phyloP scores from a whole-genome alignment of 371 early-diverging fungal species.

The Quaeritorhiza haematococci region DNA sequence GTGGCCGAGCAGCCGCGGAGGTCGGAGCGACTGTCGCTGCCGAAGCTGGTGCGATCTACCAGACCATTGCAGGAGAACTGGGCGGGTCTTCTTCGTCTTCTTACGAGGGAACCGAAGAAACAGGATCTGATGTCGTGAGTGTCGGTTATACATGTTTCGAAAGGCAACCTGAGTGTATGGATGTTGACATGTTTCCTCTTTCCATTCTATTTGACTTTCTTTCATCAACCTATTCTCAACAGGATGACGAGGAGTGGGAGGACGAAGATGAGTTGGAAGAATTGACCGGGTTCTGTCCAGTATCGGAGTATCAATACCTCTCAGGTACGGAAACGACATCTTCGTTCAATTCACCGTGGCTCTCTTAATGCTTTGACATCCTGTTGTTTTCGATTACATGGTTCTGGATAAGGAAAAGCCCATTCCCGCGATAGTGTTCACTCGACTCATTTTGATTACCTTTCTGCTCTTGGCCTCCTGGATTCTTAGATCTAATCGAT shows the following conservation, averaged over 20 bases:
- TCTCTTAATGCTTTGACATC: no score
- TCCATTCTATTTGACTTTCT: background rate
- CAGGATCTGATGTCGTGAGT: slow-evolving; percentile 23
- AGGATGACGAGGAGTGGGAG: slow-evolving; percentile 55
- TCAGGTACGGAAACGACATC: background rate
- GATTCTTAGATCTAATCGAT: slow-evolving; percentile 38
- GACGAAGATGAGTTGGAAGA: slow-evolving; percentile 41
- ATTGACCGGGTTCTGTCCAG: background rate
- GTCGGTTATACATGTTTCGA: background rate
- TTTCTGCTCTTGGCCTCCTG: slow-evolving; percentile 3
- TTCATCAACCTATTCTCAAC: background rate
- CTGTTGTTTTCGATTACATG: no score
- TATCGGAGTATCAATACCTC: background rate
- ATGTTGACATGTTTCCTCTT: background rate
- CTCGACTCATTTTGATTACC: background rate
- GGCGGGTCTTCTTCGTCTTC: slow-evolving; percentile 10
- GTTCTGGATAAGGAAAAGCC: no score
- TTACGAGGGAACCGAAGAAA: slow-evolving; percentile 16
- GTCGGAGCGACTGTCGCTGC: slow-evolving; percentile 5
- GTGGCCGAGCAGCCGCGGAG: background rate
- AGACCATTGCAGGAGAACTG: no score
- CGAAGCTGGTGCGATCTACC: slow-evolving; percentile 10
- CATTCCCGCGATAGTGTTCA: background rate
- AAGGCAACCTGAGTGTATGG: slow-evolving; percentile 2
- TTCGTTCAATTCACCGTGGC: no score